A percentile compares a stretch with the other conserved stretches of the same genome.
phyloP scores from a whole-genome alignment of 257 asterid genomes.

The Solanum corneliomulleri region DNA sequence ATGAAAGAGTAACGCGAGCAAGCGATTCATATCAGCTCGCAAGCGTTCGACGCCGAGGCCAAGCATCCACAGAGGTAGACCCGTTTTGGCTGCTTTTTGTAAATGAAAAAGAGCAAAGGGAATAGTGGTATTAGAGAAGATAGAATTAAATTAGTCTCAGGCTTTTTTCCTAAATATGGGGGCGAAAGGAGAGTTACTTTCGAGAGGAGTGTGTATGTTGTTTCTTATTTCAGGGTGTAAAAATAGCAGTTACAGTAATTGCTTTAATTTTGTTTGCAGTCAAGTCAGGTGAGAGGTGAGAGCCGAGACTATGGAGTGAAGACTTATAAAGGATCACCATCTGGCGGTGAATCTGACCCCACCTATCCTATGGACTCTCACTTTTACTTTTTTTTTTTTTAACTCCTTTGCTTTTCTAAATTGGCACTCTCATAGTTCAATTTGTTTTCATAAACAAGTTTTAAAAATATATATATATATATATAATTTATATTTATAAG shows the following conservation, averaged over 20 bases:
- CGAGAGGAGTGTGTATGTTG: not conserved
- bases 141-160: not conserved
- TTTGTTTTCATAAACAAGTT: no score
- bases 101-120: not conserved
- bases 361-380: not conserved
- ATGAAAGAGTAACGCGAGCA: slow-evolving; percentile 85
- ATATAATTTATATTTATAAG: no score
- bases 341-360: not conserved
- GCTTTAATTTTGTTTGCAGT: not conserved
- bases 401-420: not conserved
- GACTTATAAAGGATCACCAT: not conserved
- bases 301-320: not conserved
- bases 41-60: slow-evolving; percentile 62
- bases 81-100: slow-evolving; percentile 58
- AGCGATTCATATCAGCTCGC: slow-evolving; percentile 71
- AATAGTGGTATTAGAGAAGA: not conserved
- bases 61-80: slow-evolving; percentile 94
- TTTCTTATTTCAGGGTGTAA: not conserved
- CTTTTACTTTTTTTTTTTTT: not conserved
- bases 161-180: not conserved
- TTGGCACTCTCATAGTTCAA: not conserved
- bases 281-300: not conserved
- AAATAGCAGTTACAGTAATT: not conserved
- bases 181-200: not conserved
- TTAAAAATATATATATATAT: no score